Conservation (phyloP, 2,329 filamentous ascomycete species). For the Colletotrichum kahawae region DNA sequence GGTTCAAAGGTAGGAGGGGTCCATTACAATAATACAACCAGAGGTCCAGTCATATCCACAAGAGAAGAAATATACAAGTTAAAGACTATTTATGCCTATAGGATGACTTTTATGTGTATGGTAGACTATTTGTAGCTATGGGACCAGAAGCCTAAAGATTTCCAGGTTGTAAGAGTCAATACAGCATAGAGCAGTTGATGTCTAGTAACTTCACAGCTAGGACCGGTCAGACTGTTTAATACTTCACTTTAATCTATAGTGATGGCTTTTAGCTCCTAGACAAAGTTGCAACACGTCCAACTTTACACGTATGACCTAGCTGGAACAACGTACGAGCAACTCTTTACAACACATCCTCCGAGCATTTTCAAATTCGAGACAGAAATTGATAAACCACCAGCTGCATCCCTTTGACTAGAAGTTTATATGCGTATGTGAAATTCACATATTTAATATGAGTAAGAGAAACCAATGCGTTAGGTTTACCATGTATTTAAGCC, state of each 20-base stretch:
- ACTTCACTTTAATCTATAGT: no score
- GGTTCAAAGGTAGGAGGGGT: not conserved
- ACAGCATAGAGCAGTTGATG: no score
- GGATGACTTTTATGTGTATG: no score
- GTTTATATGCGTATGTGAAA: fast-evolving
- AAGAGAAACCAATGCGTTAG: not conserved
- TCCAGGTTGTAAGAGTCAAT: no score
- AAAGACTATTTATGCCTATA: no score
- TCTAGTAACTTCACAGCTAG: no score
- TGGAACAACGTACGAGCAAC: not conserved
- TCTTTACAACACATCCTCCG: not conserved
- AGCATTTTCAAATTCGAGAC: not conserved
- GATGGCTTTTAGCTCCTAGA: no score
- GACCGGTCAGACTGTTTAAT: no score
- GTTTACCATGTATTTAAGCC: not conserved
- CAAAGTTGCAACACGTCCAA: no score
- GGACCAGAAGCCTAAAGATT: no score
- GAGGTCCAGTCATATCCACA: fast-evolving
- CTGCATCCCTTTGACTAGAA: not conserved
- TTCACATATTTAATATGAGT: fast-evolving
- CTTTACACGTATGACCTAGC: not conserved
- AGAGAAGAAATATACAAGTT: not conserved
- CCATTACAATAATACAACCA: fast-evolving
- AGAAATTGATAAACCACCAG: fast-evolving
- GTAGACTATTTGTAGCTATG: no score